Base-by-base conservation (phyloP, 2,329 filamentous ascomycete species). In the Cyphellophora attinorum region DNA sequence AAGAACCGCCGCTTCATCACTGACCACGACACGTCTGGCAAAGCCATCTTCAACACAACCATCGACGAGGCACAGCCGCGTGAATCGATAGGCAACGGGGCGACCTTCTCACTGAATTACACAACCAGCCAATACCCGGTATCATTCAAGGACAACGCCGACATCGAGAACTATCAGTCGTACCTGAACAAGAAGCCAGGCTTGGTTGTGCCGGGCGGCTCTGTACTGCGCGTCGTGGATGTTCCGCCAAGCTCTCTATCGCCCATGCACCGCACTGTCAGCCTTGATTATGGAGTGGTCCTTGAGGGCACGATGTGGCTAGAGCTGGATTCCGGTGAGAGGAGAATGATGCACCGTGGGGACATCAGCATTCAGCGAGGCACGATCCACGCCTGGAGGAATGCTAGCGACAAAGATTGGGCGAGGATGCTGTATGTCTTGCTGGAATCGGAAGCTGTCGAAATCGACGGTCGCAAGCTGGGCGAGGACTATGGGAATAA, bases 261-360 rank as follows among this genome's bases (percentile, higher is more conserved):
- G 13, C 50, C 62, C 11, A 67, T 72, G 59, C 72, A 74, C 44
- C 62, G 70, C 16, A 72, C 70, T 1, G 57, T 67, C 40, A 67
- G 59, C 12, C 51, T 74, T 3, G 70, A 74, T 45, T 74, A 67
- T 39, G 70, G 68, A 1, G 57, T 73, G 29, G 59, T 74, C 3
- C 44, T 74, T 5, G 69, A 74, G 41, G 71, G 71, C 2, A 57
- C 62, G 45, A 45, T 74, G 15, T 65, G 70, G 39, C 57, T 72
- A 49, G 37, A 63, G 3, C 51, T 74, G 5, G 70, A 72, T 35
- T 62, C 63, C 11, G 69, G 70, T 1, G 67, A 66, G 39, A 59
- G 52, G 35, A 56, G 58, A 28, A 37, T 55, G 15, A 51, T 75
- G 58, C 51, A 54, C 28, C 53, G 59, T 4, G 71, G 71, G 2